Evolutionary conservation across 1,284 basidiomycete species (phyloP).

Genomic region (Porogramme epimiltina): DNA sequence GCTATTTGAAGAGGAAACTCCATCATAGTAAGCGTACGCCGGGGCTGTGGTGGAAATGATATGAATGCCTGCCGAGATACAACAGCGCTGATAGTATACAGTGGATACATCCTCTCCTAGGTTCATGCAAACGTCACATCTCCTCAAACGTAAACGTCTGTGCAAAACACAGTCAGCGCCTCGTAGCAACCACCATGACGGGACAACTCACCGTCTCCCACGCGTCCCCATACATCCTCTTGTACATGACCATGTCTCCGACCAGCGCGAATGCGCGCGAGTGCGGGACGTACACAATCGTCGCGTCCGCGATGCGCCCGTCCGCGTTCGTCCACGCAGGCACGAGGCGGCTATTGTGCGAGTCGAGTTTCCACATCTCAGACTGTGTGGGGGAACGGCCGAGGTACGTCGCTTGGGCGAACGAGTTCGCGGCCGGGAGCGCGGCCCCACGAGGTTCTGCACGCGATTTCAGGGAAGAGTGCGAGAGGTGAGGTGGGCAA

Average conservation of each 20-base stretch:
- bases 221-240: background rate
- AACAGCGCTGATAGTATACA: too few relatives aligned
- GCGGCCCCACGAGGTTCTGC: constrained; percentile 19
- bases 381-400: constrained; percentile 18
- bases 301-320: constrained; percentile 7
- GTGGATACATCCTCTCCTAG: too few relatives aligned
- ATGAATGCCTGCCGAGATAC: too few relatives aligned
- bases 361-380: constrained; percentile 20
- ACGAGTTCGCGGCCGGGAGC: constrained; percentile 16
- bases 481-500: background rate
- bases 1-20: too few relatives aligned
- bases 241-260: constrained; percentile 4
- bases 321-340: constrained; percentile 1
- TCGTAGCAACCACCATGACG: too few relatives aligned
- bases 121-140: too few relatives aligned
- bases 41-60: too few relatives aligned
- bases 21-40: too few relatives aligned
- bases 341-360: too few relatives aligned
- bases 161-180: too few relatives aligned
- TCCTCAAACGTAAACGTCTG: too few relatives aligned
- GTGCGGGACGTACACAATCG: background rate
- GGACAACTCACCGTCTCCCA: constrained; percentile 5
- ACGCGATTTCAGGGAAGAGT: background rate
- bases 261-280: constrained; percentile 4
- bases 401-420: constrained; percentile 15